Percentiles rank a stretch among this genome's conserved stretches.
Evolutionary conservation across 2,329 filamentous ascomycete genomes (phyloP).

Genomic region (Diaporthe longicolla): DNA sequence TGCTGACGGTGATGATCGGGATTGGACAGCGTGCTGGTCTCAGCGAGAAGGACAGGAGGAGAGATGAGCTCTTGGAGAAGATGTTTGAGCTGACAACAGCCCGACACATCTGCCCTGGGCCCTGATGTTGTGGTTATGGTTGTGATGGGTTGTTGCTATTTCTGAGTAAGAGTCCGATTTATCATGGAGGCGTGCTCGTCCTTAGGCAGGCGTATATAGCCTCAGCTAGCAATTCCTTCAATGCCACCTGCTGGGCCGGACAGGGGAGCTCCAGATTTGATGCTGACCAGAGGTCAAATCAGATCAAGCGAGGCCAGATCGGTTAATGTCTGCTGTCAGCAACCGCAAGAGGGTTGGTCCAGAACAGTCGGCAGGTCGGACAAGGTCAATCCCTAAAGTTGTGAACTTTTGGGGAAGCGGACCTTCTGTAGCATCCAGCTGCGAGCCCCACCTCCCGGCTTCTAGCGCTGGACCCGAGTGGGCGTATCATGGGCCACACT

Average conservation of each 20-base stretch:
- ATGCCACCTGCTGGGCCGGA: background rate
- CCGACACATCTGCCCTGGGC: constrained; percentile 31
- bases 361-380: constrained; percentile 7
- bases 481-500: background rate
- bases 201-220: constrained; percentile 15
- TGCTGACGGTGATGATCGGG: background rate
- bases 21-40: background rate
- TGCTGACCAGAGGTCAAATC: constrained; percentile 17
- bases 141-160: background rate
- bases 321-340: background rate
- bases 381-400: constrained; percentile 28
- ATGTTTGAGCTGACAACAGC: constrained; percentile 17
- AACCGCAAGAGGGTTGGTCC: background rate
- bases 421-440: constrained; percentile 33
- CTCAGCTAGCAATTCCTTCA: constrained; percentile 16
- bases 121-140: background rate
- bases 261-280: constrained; percentile 29
- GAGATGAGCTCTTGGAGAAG: constrained; percentile 14
- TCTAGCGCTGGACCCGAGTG: constrained; percentile 25
- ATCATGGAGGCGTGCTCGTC: background rate
- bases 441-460: constrained; percentile 26
- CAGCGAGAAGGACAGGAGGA: background rate
- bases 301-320: constrained; percentile 6
- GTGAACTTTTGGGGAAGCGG: constrained; percentile 37
- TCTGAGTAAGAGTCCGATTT: background rate